Base-by-base conservation (phyloP, 768 basidiomycete species). In the Austroboletus eburneus region DNA sequence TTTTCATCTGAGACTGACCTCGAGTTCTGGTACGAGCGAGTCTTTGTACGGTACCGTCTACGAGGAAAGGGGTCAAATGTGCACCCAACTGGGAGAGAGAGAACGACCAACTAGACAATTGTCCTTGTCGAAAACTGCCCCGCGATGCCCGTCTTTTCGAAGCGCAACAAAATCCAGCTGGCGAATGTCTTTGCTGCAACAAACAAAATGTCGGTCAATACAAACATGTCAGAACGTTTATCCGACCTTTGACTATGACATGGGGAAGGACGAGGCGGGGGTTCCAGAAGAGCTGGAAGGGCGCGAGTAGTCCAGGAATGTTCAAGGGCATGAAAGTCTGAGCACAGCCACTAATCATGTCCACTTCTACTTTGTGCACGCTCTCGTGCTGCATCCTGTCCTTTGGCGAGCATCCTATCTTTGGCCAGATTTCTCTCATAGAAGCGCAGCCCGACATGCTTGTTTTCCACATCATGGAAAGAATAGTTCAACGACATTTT, bases 121-220 rank as follows among this genome's bases (percentile, higher is more conserved):
- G 62, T 99, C 95, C 69, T 98, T 97, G 76, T 98, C 95, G 55
- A 98, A 87, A 2, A 99, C 81, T 3, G 86, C 89, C n/a, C 88
- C 92, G 38, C 81, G 79, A 62, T 91, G 93, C 5, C 94, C 92
- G 8, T 83, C 80, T 46, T 73, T 72, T 46, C 77, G 77, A 32
- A 98, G 72, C 30, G 81, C 81, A 9, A 56, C 55, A 72, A 91
- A 92, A 66, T 94, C 80, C 57, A 94, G 74, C 54, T 85, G 76
- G 73, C 89, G 87, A 57, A 94, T 90, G 62, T 90, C 90, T 88
- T 50, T 75, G 62, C 83, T 84, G 70, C 53, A 50, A 38, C 48
- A 20, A 58, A 49, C 45, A 39, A n/a, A 24, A 46, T 35, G 49
- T 58, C 32, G 18, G 52, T 43, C 30, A 27, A 40, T 41, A 39